phyloP scores from a whole-genome alignment of 768 basidiomycete genomes.

The Serpula lacrymans region DNA sequence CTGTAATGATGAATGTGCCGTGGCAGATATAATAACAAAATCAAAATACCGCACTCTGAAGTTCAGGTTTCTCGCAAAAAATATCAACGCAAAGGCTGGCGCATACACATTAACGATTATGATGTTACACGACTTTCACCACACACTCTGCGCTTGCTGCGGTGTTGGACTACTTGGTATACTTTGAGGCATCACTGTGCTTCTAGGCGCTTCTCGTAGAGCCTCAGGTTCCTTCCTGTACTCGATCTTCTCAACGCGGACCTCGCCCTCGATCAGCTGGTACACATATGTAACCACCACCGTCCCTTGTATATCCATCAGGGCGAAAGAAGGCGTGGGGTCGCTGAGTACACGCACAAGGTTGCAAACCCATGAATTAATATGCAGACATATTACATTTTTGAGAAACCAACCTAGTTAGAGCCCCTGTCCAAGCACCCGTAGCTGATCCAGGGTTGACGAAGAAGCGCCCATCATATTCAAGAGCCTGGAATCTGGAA shows the following conservation, averaged over 20 bases:
- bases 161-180: constrained; percentile 33
- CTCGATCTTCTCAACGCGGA: constrained; percentile 89
- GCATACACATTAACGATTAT: too few relatives aligned
- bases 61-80: too few relatives aligned
- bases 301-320: constrained; percentile 97
- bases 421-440: constrained; percentile 86
- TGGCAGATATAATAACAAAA: too few relatives aligned
- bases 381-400: not conserved
- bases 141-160: constrained; percentile 18
- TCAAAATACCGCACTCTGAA: too few relatives aligned
- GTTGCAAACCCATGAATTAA: not conserved
- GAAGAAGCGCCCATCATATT: constrained; percentile 89
- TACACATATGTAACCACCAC: constrained; percentile 98
- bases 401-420: constrained; percentile 50
- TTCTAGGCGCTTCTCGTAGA: constrained; percentile 31
- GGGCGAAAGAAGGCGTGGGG: constrained; percentile 88
- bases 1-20: too few relatives aligned
- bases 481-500: constrained; percentile 89
- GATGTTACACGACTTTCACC: constrained; percentile 18
- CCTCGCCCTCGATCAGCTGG: constrained; percentile 90
- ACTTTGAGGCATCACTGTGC: constrained; percentile 47
- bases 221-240: constrained; percentile 62
- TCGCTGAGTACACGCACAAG: constrained; percentile 45
- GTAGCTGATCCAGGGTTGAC: constrained; percentile 95
- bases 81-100: too few relatives aligned